Evolutionary conservation across 2,329 filamentous ascomycete genomes (phyloP).

Genomic region (Epichloe glyceriae): DNA sequence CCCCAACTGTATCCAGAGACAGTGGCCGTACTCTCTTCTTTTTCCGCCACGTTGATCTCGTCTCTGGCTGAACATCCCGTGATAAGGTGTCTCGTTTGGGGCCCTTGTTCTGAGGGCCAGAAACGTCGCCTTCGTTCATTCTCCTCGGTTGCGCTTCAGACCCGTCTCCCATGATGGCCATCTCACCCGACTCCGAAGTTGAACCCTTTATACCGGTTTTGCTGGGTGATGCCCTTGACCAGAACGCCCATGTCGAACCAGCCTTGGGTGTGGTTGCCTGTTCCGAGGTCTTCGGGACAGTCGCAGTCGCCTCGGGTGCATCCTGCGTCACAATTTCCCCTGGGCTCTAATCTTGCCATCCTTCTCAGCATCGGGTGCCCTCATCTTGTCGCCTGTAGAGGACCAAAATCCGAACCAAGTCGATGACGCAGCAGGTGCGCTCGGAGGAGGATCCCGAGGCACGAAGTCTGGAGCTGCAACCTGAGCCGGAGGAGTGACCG

Average conservation of each 20-base stretch:
- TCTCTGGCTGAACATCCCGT: conserved; percentile 18
- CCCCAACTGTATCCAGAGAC: conserved; percentile 30
- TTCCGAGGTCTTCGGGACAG: conserved; percentile 11
- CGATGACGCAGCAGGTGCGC: conserved; percentile 11
- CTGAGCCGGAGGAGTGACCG: conserved; percentile 13
- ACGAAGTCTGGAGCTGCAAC: conserved; percentile 8
- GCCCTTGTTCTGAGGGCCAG: conserved; percentile 23
- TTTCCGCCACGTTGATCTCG: conserved; percentile 25
- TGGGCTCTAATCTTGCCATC: conserved; percentile 5
- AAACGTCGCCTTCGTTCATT: conserved; percentile 31
- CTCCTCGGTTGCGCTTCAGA: conserved; percentile 42
- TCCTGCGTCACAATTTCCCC: conserved; percentile 33
- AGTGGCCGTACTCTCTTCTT: conserved; percentile 33
- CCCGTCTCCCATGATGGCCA: conserved; percentile 44
- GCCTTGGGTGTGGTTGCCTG: conserved; percentile 29
- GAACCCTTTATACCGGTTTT: conserved; percentile 16
- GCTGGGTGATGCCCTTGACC: conserved; percentile 48
- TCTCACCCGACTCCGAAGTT: conserved; percentile 31
- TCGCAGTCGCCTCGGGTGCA: conserved; percentile 20
- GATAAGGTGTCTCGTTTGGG: conserved; percentile 13
- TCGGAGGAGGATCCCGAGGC: conserved; percentile 8
- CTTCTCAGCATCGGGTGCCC: conserved; percentile 1
- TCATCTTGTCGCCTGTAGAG: conserved; percentile 7
- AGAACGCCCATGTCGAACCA: conserved; percentile 69
- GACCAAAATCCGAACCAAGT: conserved; percentile 31